Base-by-base conservation (phyloP, 192 early-diverging fungal species). In the Linnemannia elongata region DNA sequence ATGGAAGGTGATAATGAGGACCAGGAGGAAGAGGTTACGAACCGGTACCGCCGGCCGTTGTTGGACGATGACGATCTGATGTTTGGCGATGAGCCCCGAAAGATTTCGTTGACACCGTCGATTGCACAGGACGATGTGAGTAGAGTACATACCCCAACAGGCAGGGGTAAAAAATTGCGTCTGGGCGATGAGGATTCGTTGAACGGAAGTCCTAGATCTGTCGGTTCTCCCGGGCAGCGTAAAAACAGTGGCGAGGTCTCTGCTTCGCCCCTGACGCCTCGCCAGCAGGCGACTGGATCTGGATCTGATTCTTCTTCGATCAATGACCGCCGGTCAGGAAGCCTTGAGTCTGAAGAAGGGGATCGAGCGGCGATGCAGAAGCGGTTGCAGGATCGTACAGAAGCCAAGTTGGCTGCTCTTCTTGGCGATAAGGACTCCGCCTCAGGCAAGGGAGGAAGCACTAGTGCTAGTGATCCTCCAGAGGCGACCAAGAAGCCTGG, bases 81-180 rank as follows among this genome's bases (percentile, higher is more conserved):
- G 76, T 78, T 81, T 41, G 78, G 52, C n/a, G 77, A 81, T 42
- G 91, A 91, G 74, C 90, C 91, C 0, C 90, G 90, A 60, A 90
- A 90, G 76, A 90, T 92, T 33, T 92, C 91, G 4, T 80, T 92
- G 20, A 92, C 91, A 18, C 91, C 91, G 1, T 82, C 87, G 6
- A 89, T 90, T 76, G 91, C 91, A 30, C 88, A 88, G 44, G 89
- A 88, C 69, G 82, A 85, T 39, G 71, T 77, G 27, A 79, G 69
- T 57, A 78, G 78, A 47, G 55, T 44, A 0, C 83, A 79, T 20
- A 38, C 73, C 13, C 69, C 74, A 0, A 63, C 49, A 27, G 78
- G 77, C 1, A 79, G 75, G 39, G 52, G 66, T 15, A 85, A 85
- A 72, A 85, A 88, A 75, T 22, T 73, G 1, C 80, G 77, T 39